Percentiles rank a stretch among this genome's conserved stretches.
phyloP scores from a whole-genome alignment of 2,329 filamentous ascomycete species.

The Zymoseptoria brevis region DNA sequence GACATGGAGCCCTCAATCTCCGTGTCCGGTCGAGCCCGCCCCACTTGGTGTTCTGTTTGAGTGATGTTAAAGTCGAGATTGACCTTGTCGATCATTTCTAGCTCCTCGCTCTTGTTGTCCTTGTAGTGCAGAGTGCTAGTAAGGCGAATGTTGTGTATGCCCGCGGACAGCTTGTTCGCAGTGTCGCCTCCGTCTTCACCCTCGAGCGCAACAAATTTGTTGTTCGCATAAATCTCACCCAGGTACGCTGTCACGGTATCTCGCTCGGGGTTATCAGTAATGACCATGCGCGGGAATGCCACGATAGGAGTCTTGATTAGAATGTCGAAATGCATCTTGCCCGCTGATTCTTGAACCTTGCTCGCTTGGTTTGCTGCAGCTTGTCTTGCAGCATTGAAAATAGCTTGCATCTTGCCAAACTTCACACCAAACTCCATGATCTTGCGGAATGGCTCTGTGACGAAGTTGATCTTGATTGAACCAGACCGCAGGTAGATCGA shows the following conservation, averaged over 20 bases:
- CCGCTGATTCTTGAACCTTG: conserved; percentile 83
- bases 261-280: conserved; percentile 59
- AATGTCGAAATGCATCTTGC: conserved; percentile 88
- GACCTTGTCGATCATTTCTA: conserved; percentile 95
- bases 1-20: conserved; percentile 91
- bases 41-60: conserved; percentile 76
- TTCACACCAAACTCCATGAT: conserved; percentile 98
- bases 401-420: conserved; percentile 98
- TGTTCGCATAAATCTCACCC: conserved; percentile 94
- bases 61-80: conserved; percentile 89
- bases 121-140: conserved; percentile 84
- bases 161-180: conserved; percentile 82
- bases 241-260: conserved; percentile 88
- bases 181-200: conserved; percentile 57
- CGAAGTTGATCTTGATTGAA: conserved; percentile 92
- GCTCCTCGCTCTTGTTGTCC: conserved; percentile 64
- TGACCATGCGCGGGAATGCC: conserved; percentile 76
- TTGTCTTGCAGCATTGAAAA: conserved; percentile 94
- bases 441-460: conserved; percentile 95
- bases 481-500: conserved; percentile 85
- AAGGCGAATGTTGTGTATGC: conserved; percentile 83
- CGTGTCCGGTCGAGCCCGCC: conserved; percentile 73
- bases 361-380: conserved; percentile 89
- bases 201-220: conserved; percentile 79
- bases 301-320: conserved; percentile 92